A percentile compares a stretch with the other conserved stretches of the same genome.
Conservation (phyloP, 148 eudicot species). For the Agrostemma githago region DNA sequence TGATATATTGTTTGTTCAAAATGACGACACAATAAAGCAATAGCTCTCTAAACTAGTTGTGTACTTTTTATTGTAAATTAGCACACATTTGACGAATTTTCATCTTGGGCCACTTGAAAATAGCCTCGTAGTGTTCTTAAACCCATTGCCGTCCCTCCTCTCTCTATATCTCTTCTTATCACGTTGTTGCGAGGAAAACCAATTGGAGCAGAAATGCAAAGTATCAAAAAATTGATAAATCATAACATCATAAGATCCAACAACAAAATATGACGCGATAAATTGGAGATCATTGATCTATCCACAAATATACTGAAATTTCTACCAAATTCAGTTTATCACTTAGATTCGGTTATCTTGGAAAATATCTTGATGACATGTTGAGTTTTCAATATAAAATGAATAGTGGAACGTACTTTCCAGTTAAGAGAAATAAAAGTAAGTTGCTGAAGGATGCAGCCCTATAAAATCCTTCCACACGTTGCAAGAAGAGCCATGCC, state of each 20-base stretch:
- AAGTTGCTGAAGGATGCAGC: constrained; percentile 89
- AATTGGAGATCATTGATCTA: background rate
- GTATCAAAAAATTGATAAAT: background rate
- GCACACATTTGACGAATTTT: too few species aligned
- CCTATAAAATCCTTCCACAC: constrained; percentile 80
- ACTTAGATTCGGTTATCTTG: constrained; percentile 2
- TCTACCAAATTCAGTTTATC: constrained; percentile 9
- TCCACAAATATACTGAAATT: background rate
- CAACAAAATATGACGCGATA: background rate
- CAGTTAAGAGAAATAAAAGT: constrained; percentile 79
- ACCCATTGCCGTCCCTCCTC: too few species aligned
- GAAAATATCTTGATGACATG: background rate
- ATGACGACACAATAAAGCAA: too few species aligned
- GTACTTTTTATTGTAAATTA: too few species aligned
- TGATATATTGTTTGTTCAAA: too few species aligned
- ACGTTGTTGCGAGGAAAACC: background rate
- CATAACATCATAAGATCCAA: background rate
- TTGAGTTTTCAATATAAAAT: background rate
- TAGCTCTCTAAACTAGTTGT: too few species aligned
- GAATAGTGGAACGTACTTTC: constrained; percentile 51
- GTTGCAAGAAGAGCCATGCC: constrained; percentile 81
- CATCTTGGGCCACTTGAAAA: too few species aligned
- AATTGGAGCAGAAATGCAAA: background rate
- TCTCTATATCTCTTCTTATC: too few species aligned
- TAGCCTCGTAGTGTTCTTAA: too few species aligned